A percentile compares a stretch with the other conserved stretches of the same genome.
Conservation (phyloP, 1,284 basidiomycete species). For the Boletus albobrunnescens region DNA sequence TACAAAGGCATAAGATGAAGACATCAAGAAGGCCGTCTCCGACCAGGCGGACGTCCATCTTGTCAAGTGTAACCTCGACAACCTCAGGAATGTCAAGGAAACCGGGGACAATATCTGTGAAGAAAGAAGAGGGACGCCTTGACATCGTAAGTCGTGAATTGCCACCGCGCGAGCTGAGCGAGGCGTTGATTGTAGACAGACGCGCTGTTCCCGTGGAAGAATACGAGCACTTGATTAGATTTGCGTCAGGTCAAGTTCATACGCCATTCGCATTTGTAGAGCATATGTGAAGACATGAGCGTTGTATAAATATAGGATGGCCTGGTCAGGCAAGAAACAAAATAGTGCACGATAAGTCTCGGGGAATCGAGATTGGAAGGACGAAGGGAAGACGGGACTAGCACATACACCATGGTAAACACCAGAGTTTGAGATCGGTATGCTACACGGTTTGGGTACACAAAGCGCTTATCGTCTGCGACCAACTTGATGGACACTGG, state of each 20-base stretch:
- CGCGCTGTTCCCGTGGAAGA: constrained; percentile 23
- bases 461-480: constrained; percentile 8
- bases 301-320: not conserved
- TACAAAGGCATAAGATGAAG: too few relatives aligned
- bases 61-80: constrained; percentile 41
- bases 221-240: constrained; percentile 3
- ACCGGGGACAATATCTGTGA: constrained; percentile 35
- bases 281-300: constrained; percentile 1
- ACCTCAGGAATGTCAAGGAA: constrained; percentile 37
- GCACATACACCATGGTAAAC: constrained; percentile 18
- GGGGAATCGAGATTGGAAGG: not conserved
- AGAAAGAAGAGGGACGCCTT: constrained; percentile 36
- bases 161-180: constrained; percentile 29
- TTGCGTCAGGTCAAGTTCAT: constrained; percentile 2
- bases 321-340: not conserved
- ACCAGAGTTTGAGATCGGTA: constrained; percentile 3
- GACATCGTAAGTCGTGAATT: constrained; percentile 35
- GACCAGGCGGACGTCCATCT: constrained; percentile 36
- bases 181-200: constrained; percentile 35
- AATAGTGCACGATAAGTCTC: not conserved
- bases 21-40: constrained; percentile 33
- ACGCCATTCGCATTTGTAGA: constrained; percentile 2
- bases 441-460: constrained; percentile 28
- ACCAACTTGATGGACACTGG: constrained; percentile 6
- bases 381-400: not conserved